These are phyloP conservation scores for Pseudocercospora crystallina DNA, from an alignment of 2,329 filamentous ascomycete genomes.

Conservation along the genomic window DNA sequence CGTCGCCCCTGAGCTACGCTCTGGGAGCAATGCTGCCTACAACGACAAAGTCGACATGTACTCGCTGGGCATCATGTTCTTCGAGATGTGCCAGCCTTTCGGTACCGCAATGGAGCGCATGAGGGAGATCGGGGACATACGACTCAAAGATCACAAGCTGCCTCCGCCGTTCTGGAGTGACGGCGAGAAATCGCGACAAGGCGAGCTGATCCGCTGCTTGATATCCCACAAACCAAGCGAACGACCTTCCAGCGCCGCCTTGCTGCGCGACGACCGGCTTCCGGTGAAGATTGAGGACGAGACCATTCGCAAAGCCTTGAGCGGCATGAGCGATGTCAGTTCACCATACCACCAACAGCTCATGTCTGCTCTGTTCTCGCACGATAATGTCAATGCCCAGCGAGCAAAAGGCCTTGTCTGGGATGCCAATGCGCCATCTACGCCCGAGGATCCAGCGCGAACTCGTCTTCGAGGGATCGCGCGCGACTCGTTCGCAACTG, in stretches of 20 bases:
- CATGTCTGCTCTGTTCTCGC: constrained; percentile 76
- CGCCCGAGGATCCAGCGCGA: constrained; percentile 24
- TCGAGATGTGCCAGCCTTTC: constrained; percentile 82
- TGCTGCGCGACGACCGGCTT: constrained; percentile 81
- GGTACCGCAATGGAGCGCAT: constrained; percentile 64
- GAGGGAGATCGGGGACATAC: constrained; percentile 66
- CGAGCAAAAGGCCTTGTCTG: constrained; percentile 69
- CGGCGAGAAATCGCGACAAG: constrained; percentile 67
- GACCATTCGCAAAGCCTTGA: constrained; percentile 78
- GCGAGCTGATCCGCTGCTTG: constrained; percentile 74
- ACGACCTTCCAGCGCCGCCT: constrained; percentile 76
- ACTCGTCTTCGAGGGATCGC: constrained; percentile 50
- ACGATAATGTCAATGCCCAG: constrained; percentile 53
- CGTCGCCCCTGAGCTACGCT: constrained; percentile 86
- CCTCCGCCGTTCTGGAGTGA: constrained; percentile 68
- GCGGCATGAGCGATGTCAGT: constrained; percentile 74
- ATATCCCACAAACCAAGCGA: constrained; percentile 80
- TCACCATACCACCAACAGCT: constrained; percentile 90
- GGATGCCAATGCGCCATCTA: constrained; percentile 41
- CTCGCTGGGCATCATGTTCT: constrained; percentile 94
- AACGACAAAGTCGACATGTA: constrained; percentile 99
- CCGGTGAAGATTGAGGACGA: constrained; percentile 93
- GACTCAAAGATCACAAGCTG: constrained; percentile 65
- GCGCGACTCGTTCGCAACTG: constrained; percentile 69
- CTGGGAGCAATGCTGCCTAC: constrained; percentile 72